These are phyloP conservation scores for Colletotrichum noveboracense DNA, from an alignment of 2,329 filamentous ascomycete genomes.

Conservation along the genomic window DNA sequence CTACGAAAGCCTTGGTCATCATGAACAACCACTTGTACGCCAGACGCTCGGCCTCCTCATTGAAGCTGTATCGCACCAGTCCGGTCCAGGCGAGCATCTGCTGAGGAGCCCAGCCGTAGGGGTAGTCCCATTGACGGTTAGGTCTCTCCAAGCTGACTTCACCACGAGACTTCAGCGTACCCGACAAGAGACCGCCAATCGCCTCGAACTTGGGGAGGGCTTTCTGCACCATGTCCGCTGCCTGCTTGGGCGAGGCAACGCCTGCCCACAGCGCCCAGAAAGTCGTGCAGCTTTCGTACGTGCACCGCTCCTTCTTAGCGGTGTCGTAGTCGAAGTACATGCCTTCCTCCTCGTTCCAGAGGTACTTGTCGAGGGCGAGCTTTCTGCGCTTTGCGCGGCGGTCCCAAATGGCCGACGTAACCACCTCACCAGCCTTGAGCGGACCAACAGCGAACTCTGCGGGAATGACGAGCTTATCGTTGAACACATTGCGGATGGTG, in stretches of 20 bases:
- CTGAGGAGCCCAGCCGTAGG: constrained; percentile 97
- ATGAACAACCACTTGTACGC: constrained; percentile 98
- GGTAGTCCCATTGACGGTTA: constrained; percentile 98
- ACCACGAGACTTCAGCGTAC: constrained; percentile 88
- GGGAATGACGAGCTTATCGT: constrained; percentile 82
- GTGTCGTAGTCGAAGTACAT: constrained; percentile 99
- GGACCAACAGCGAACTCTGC: constrained; percentile 78
- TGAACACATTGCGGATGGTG: constrained; percentile 83
- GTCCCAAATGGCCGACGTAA: constrained; percentile 90
- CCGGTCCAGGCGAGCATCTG: constrained; percentile 98
- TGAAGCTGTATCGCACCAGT: constrained; percentile 88
- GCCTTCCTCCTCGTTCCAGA: constrained; percentile 90
- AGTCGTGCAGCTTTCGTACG: constrained; percentile 90
- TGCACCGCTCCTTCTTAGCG: constrained; percentile 76
- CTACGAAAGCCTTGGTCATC: constrained; percentile 97
- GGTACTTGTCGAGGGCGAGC: constrained; percentile 85
- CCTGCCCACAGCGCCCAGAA: constrained; percentile 99
- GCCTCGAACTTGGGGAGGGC: constrained; percentile 89
- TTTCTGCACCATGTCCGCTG: constrained; percentile 79
- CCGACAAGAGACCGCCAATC: constrained; percentile 85
- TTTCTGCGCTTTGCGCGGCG: constrained; percentile 85
- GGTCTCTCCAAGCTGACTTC: constrained; percentile 79
- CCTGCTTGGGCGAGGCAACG: constrained; percentile 83
- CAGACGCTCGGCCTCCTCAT: constrained; percentile 85
- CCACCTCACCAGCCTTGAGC: constrained; percentile 70